phyloP scores from a whole-genome alignment of 2,329 filamentous ascomycete species.

The Hypoxylon sp. region DNA sequence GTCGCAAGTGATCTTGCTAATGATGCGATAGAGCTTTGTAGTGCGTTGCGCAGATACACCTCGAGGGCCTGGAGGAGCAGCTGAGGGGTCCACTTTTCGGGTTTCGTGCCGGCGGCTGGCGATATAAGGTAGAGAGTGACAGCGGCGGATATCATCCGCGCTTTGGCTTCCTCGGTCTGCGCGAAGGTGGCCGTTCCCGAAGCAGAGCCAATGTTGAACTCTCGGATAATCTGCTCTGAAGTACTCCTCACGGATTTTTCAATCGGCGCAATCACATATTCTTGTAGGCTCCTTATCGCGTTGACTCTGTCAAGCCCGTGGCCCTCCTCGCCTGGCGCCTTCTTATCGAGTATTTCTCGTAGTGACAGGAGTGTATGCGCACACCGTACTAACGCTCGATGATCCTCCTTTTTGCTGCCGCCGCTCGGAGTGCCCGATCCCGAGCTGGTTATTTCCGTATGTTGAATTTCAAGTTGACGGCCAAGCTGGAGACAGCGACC shows the following conservation, averaged over 20 bases:
- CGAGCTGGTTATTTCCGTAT: conserved; percentile 73
- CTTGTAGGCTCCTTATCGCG: conserved; percentile 77
- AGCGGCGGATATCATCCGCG: conserved; percentile 79
- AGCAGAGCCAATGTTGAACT: conserved; percentile 78
- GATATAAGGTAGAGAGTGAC: conserved; percentile 85
- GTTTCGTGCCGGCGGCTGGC: conserved; percentile 67
- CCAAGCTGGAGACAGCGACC: conserved; percentile 84
- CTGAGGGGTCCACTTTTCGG: conserved; percentile 72
- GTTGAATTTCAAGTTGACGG: conserved; percentile 87
- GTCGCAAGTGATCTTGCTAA: conserved; percentile 82
- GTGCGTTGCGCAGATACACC: conserved; percentile 81
- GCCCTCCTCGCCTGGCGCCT: conserved; percentile 79
- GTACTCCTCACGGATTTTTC: conserved; percentile 80
- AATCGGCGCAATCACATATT: conserved; percentile 75
- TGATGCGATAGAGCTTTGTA: conserved; percentile 82
- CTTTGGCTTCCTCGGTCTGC: conserved; percentile 79
- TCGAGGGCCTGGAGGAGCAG: conserved; percentile 83
- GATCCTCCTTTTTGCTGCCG: conserved; percentile 72
- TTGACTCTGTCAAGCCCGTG: conserved; percentile 80
- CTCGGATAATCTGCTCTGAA: conserved; percentile 82
- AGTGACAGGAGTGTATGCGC: conserved; percentile 82
- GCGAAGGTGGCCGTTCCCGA: conserved; percentile 68
- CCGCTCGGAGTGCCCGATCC: conserved; percentile 40
- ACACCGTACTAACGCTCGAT: conserved; percentile 83
- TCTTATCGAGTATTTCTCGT: conserved; percentile 76